Percentiles rank a stretch among this genome's conserved stretches.
These are phyloP conservation scores for Cladophialophora bantiana DNA, from an alignment of 2,329 filamentous ascomycete species.

Conservation along the genomic window DNA sequence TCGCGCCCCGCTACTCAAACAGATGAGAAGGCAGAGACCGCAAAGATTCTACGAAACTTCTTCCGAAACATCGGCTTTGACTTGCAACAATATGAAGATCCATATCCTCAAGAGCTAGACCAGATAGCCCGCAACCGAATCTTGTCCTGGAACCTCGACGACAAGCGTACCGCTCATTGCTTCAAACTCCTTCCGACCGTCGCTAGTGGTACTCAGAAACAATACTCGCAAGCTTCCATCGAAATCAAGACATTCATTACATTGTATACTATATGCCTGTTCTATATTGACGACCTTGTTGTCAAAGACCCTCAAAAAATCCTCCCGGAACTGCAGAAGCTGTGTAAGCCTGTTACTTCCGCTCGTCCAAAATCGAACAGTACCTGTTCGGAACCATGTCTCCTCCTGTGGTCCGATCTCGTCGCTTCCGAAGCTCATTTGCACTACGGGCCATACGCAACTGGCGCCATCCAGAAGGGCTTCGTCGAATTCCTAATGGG, in stretches of 20 bases:
- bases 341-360: neutral
- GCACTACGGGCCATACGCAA: neutral
- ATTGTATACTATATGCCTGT: neutral
- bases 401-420: neutral
- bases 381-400: neutral
- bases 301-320: neutral
- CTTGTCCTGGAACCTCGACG: neutral
- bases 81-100: neutral
- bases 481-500: slow-evolving; percentile 1
- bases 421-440: neutral
- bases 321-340: neutral
- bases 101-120: neutral
- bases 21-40: neutral
- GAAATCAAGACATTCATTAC: slow-evolving; percentile 1
- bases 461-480: slow-evolving; percentile 1
- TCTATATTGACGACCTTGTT: neutral
- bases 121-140: neutral
- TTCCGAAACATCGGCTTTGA: neutral
- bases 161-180: neutral
- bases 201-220: neutral
- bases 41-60: neutral
- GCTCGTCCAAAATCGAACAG: neutral
- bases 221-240: neutral
- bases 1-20: neutral
- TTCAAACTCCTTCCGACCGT: neutral